Evolutionary conservation across 805 yeast genomes (phyloP).

Genomic region (Yarrowia hollandica): DNA sequence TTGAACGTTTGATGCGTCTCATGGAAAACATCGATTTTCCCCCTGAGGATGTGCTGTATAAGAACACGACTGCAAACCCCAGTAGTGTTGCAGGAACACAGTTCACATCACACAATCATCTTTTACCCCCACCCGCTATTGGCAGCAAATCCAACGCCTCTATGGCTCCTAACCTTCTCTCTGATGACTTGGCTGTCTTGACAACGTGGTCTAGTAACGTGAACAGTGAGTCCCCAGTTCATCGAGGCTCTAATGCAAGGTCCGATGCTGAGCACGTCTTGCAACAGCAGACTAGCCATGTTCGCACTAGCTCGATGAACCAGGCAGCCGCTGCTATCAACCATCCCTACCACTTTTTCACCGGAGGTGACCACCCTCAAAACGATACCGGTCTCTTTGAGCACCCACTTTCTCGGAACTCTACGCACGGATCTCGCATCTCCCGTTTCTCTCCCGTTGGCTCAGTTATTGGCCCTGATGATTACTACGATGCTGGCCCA

Average conservation of each 20-base stretch:
- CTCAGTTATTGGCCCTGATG: conserved; percentile 16
- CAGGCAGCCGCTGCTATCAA: background rate
- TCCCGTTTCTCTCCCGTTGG: conserved; percentile 19
- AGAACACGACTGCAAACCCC: conserved; percentile 11
- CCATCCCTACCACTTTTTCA: conserved; percentile 17
- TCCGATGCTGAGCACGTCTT: conserved; percentile 8
- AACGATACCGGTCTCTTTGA: conserved; percentile 21
- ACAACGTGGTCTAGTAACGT: conserved; percentile 25
- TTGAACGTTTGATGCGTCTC: conserved; percentile 43
- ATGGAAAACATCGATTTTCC: conserved; percentile 26
- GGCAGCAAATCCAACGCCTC: conserved; percentile 21
- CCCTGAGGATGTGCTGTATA: conserved; percentile 10
- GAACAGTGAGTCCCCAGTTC: conserved; percentile 14
- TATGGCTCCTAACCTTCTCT: conserved; percentile 8
- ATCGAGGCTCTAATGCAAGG: conserved; percentile 14
- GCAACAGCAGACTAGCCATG: conserved; percentile 15
- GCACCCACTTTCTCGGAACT: background rate
- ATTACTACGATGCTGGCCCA: conserved; percentile 2
- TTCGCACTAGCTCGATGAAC: conserved; percentile 3
- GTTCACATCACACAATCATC: background rate
- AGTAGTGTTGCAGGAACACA: conserved; percentile 13
- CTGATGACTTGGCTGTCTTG: conserved; percentile 7
- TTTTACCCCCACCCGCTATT: background rate
- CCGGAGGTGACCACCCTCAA: conserved; percentile 14
- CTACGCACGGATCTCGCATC: conserved; percentile 2